Evolutionary conservation across 1,139 yeast species (phyloP), one percentile per base, ranked within the genome.

Genomic region (Protomyces gravidus): DNA sequence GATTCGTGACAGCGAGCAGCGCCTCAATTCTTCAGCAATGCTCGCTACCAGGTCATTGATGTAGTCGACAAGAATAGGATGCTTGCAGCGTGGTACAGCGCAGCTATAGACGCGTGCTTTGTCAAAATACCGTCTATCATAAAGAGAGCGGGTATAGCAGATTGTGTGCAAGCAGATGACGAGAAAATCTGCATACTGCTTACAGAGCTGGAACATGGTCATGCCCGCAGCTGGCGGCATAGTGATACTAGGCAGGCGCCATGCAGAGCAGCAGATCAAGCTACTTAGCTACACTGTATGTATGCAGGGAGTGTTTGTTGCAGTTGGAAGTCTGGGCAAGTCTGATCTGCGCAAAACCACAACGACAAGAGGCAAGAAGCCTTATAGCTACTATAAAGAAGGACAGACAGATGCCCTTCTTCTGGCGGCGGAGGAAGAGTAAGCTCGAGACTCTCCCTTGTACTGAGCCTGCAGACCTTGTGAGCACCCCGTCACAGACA

Each of bases 41-140:
- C 70, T 60, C n/a, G 65, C 62, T 2, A 70, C 69, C 50, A 72
- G 68, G 42, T 65, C 65, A 45, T 72, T 71, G 19, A 72, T 67
- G 74, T 75, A 76, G 15, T 67, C 67, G 48, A 67, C 62, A 15
- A 76, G 72, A 5, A 68, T 71, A 0, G 76, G 76, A 51, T 75
- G 77, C 30, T 74, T 66, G 60, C 67, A 66, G 56, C 72, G 72
- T 48, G 68, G 67, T 27, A 72, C 70, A 0, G 73, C 74, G 9
- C 68, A 64, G 30, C 69, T 71, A 58, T 72, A 73, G 59, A 67
- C 69, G 26, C 75, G 66, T 9, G 70, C 73, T 11, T 64, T 64
- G 11, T 63, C 61, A 59, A 74, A 75, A 9, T 75, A 65, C 7
- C 63, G 67, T 11, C 47, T 59, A 1, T 76, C 76, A 59, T 75